phyloP scores from a whole-genome alignment of 1,284 basidiomycete genomes.

The Anthracocystis setariae region DNA sequence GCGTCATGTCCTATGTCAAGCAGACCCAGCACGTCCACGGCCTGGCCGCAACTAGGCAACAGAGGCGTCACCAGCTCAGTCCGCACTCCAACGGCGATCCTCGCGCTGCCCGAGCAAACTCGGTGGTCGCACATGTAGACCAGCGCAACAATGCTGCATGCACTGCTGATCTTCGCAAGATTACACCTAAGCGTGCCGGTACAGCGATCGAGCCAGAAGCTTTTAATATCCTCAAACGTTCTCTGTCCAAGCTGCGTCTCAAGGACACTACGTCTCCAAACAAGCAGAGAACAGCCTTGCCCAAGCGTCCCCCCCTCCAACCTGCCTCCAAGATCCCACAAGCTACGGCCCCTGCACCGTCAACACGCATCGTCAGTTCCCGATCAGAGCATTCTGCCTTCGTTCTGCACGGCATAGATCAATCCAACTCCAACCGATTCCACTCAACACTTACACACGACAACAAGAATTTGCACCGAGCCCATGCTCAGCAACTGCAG shows the following conservation, averaged over 20 bases:
- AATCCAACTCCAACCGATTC: constrained; percentile 1
- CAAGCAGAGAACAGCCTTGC: constrained; percentile 2
- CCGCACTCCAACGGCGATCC: neutral
- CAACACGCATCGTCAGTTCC: constrained; percentile 10
- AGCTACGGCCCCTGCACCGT: constrained; percentile 9
- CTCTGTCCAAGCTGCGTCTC: constrained; percentile 33
- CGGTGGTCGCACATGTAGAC: constrained; percentile 10
- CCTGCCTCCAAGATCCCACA: constrained; percentile 28
- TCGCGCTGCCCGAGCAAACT: neutral
- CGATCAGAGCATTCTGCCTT: constrained; percentile 18
- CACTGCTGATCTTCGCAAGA: neutral
- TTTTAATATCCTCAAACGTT: constrained; percentile 23
- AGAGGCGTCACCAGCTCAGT: neutral
- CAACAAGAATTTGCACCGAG: neutral
- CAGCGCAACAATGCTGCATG: constrained; percentile 18
- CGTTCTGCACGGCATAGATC: constrained; percentile 4
- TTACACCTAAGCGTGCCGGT: constrained; percentile 6
- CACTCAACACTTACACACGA: constrained; percentile 1
- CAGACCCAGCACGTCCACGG: constrained; percentile 23
- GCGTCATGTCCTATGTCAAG: constrained; percentile 35
- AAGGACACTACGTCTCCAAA: constrained; percentile 21
- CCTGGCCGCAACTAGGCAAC: neutral
- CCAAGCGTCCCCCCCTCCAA: constrained; percentile 7
- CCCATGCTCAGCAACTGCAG: neutral
- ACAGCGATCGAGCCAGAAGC: constrained; percentile 3